Conservation (phyloP, 495 filamentous ascomycete genomes). For the Penicillium lividum region DNA sequence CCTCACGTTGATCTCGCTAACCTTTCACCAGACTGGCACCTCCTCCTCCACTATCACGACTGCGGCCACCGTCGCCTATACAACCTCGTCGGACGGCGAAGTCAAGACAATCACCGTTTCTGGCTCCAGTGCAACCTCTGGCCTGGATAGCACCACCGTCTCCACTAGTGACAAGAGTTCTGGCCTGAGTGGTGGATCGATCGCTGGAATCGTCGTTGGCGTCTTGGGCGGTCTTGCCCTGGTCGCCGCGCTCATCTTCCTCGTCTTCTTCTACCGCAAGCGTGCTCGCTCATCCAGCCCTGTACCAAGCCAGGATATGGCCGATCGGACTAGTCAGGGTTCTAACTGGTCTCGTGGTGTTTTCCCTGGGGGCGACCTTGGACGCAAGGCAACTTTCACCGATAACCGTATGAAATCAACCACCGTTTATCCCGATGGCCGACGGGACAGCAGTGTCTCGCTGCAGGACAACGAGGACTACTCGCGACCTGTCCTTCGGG, state of each 20-base stretch:
- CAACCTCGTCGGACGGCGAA: slow-evolving; percentile 47
- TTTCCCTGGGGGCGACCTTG: slow-evolving; percentile 41
- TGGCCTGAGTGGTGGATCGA: slow-evolving; percentile 37
- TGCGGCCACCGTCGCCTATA: slow-evolving; percentile 33
- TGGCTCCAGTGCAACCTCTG: slow-evolving; percentile 37
- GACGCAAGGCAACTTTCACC: slow-evolving; percentile 39
- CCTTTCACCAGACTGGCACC: slow-evolving; percentile 24
- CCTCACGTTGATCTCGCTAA: slow-evolving; percentile 18
- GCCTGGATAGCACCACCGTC: slow-evolving; percentile 14
- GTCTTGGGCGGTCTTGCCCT: slow-evolving; percentile 47
- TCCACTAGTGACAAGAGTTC: slow-evolving; percentile 21
- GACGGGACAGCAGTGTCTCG: slow-evolving; percentile 51
- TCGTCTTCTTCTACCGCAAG: slow-evolving; percentile 47
- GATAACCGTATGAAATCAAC: slow-evolving; percentile 49
- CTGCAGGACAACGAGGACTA: slow-evolving; percentile 60
- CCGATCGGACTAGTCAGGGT: slow-evolving; percentile 47
- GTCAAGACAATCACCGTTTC: slow-evolving; percentile 55
- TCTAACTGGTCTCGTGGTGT: slow-evolving; percentile 44
- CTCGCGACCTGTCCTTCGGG: slow-evolving; percentile 56
- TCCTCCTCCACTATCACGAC: slow-evolving; percentile 39
- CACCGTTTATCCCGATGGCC: slow-evolving; percentile 45
- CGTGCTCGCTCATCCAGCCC: slow-evolving; percentile 36
- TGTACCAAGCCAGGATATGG: slow-evolving; percentile 36
- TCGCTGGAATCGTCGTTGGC: slow-evolving; percentile 53
- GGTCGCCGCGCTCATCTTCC: slow-evolving; percentile 38